Conservation (phyloP, 352 stramenopile species). For the Pythium oligandrum region DNA sequence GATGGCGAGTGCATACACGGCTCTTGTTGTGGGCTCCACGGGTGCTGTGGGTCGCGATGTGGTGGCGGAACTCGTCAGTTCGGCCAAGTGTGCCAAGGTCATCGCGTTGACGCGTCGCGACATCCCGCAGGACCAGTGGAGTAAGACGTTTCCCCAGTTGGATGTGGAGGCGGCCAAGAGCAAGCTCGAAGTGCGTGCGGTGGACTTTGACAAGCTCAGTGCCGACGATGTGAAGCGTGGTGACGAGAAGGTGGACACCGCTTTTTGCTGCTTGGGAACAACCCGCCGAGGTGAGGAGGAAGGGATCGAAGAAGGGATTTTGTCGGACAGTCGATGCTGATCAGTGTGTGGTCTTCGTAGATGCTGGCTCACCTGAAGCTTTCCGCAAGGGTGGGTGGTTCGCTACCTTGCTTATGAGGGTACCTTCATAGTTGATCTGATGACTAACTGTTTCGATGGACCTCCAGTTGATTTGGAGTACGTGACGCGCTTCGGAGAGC, state of each 20-base stretch:
- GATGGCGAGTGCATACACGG: slow-evolving; percentile 28
- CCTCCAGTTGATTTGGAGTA: slow-evolving; percentile 68
- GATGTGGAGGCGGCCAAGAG: slow-evolving; percentile 26
- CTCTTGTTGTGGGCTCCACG: slow-evolving; percentile 70
- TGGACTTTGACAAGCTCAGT: slow-evolving; percentile 53
- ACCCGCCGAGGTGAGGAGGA: slow-evolving; percentile 43
- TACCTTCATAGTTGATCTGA: background rate
- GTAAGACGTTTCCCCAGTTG: slow-evolving; percentile 35
- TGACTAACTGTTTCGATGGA: background rate
- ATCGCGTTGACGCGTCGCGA: slow-evolving; percentile 54
- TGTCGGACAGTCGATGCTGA: background rate
- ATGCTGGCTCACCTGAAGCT: slow-evolving; percentile 53
- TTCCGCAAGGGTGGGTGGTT: slow-evolving; percentile 50
- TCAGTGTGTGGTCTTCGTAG: slow-evolving; percentile 6
- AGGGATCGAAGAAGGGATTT: background rate
- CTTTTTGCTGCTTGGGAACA: slow-evolving; percentile 71
- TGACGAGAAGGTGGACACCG: slow-evolving; percentile 45
- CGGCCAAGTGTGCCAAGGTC: slow-evolving; percentile 47
- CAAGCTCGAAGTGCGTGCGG: slow-evolving; percentile 47
- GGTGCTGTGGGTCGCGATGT: slow-evolving; percentile 70
- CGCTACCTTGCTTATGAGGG: background rate
- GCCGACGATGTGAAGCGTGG: slow-evolving; percentile 23
- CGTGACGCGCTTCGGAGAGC: slow-evolving; percentile 43
- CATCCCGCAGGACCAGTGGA: slow-evolving; percentile 38
- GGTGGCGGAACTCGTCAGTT: slow-evolving; percentile 59